Conservation (phyloP, 2,329 filamentous ascomycete genomes). For the Colletotrichum noveboracense region DNA sequence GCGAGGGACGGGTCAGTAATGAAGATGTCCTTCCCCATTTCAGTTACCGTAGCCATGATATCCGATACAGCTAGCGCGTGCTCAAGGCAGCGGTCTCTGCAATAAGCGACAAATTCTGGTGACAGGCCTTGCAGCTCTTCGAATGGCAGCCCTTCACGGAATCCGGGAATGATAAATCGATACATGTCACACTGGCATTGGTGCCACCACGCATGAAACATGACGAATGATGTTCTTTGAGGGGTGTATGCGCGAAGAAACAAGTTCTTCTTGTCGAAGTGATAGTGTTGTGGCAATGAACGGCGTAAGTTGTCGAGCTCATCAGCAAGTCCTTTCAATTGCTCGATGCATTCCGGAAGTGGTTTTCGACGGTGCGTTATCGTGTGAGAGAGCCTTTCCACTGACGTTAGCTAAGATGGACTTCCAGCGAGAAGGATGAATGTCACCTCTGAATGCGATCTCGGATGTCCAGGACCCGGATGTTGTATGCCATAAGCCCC, state of each 20-base stretch:
- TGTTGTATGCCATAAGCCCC: conserved; percentile 11
- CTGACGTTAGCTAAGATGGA: not conserved
- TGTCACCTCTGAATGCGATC: conserved; percentile 10
- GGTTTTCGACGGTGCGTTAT: conserved; percentile 26
- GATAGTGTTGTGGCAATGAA: conserved; percentile 17
- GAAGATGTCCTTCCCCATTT: conserved; percentile 8
- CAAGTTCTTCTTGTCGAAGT: conserved; percentile 22
- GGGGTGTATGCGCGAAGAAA: conserved; percentile 26
- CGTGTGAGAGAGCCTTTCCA: conserved; percentile 20
- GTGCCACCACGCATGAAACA: conserved; percentile 31
- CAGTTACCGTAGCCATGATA: not conserved
- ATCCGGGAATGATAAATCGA: conserved; percentile 25
- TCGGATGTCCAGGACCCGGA: conserved; percentile 10
- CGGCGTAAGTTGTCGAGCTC: conserved; percentile 16
- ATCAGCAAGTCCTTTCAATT: not conserved
- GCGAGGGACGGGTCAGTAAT: conserved; percentile 11
- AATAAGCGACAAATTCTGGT: not conserved
- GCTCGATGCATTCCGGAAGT: not conserved
- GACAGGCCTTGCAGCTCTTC: not conserved
- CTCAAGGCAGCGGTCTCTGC: conserved; percentile 4
- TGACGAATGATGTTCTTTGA: conserved; percentile 25
- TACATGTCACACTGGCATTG: conserved; percentile 29
- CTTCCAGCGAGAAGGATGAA: not conserved
- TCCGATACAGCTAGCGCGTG: conserved; percentile 10
- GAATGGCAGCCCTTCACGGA: not conserved